phyloP scores from a whole-genome alignment of 768 basidiomycete genomes.

The Russula earlei region DNA sequence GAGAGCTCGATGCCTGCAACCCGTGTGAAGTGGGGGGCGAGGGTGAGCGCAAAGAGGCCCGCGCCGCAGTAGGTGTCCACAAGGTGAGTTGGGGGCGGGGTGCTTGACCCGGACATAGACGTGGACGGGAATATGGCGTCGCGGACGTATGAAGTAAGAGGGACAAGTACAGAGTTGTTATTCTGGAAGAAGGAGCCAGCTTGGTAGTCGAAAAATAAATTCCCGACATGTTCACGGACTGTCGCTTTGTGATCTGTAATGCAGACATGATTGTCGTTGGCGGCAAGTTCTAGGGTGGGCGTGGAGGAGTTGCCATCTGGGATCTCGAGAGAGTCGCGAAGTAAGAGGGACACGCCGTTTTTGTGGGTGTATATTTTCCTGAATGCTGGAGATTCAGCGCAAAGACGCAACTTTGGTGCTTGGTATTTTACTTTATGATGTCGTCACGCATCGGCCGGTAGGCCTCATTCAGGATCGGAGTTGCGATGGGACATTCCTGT shows the following conservation, averaged over 20 bases:
- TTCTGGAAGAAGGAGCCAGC: slow-evolving; percentile 96
- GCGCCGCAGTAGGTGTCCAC: slow-evolving; percentile 93
- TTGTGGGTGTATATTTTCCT: slow-evolving; percentile 78
- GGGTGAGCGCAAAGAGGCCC: slow-evolving; percentile 79
- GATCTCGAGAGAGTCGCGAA: slow-evolving; percentile 69
- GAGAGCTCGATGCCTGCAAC: slow-evolving; percentile 88
- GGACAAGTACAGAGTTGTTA: slow-evolving; percentile 85
- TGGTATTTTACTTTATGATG: slow-evolving; percentile 49
- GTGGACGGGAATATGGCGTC: slow-evolving; percentile 50
- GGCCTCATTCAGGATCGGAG: slow-evolving; percentile 64
- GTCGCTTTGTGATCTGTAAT: slow-evolving; percentile 72
- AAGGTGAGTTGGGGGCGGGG: slow-evolving; percentile 57
- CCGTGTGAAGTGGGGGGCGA: slow-evolving; percentile 62
- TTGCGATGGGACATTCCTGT: slow-evolving; percentile 89
- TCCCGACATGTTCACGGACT: slow-evolving; percentile 79
- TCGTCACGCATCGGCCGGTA: slow-evolving; percentile 50
- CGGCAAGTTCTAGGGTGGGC: slow-evolving; percentile 19
- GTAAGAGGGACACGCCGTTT: slow-evolving; percentile 79
- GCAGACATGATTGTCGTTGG: slow-evolving; percentile 56
- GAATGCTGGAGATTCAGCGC: neutral
- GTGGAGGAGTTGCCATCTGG: slow-evolving; percentile 22
- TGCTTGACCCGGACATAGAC: slow-evolving; percentile 10
- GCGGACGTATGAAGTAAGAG: slow-evolving; percentile 76
- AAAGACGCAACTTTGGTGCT: neutral
- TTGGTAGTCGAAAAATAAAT: slow-evolving; percentile 72